These are phyloP conservation scores for Pleurozium schreberi DNA, from an alignment of 225 moss, liverwort and hornwort genomes.

Conservation along the genomic window DNA sequence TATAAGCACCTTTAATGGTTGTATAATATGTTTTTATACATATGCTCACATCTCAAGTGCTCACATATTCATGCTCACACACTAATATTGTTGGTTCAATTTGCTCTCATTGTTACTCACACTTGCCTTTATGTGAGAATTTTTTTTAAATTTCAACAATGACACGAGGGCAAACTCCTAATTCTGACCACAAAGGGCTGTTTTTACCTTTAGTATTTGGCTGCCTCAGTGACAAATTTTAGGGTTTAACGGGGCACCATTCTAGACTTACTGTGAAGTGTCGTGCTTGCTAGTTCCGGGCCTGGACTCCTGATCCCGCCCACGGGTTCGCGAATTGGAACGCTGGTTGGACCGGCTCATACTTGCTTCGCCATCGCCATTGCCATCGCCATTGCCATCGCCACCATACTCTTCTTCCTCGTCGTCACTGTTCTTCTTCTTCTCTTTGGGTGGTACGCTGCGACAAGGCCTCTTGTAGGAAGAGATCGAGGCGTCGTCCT, in stretches of 20 bases:
- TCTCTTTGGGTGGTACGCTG: neutral
- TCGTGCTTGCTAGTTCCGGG: neutral
- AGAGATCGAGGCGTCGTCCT: neutral
- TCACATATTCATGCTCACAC: too few relatives aligned
- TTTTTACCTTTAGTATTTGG: neutral
- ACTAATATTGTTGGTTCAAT: too few relatives aligned
- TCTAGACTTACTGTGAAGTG: neutral
- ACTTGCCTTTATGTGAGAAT: too few relatives aligned
- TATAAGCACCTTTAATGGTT: too few relatives aligned
- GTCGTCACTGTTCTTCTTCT: neutral
- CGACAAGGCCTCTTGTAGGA: neutral
- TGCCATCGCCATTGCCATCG: neutral
- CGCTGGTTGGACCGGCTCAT: neutral
- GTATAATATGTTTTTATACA: too few relatives aligned
- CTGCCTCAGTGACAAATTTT: neutral
- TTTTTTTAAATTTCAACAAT: too few relatives aligned
- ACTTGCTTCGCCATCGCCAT: neutral
- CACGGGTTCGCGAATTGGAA: neutral
- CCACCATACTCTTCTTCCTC: neutral
- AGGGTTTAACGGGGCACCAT: neutral
- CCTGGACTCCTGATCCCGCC: neutral
- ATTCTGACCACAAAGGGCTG: too few relatives aligned
- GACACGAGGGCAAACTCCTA: too few relatives aligned
- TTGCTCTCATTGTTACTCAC: too few relatives aligned
- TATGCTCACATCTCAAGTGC: too few relatives aligned